Conservation (phyloP, 768 basidiomycete species). For the Russula ochroleuca region DNA sequence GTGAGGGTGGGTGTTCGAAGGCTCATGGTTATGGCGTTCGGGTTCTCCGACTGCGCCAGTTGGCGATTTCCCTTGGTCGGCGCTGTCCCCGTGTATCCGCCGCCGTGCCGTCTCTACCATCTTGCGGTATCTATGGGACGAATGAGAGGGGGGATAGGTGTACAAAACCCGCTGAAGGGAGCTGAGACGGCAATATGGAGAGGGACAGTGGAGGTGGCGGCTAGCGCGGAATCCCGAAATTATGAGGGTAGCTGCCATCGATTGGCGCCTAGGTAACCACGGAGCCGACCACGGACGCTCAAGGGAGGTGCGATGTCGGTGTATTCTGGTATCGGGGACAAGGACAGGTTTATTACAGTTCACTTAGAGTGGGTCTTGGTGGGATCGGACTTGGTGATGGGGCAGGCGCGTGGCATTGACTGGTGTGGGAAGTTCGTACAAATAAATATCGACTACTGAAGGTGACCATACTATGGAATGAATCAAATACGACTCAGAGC, state of each 20-base stretch:
- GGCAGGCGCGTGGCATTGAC: background rate
- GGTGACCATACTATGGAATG: slow-evolving; percentile 6
- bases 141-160: background rate
- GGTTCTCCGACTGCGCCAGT: background rate
- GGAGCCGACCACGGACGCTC: background rate
- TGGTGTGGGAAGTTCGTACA: slow-evolving; percentile 4
- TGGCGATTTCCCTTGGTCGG: slow-evolving; percentile 8
- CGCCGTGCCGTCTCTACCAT: slow-evolving; percentile 5
- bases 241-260: slow-evolving; percentile 6
- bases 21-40: background rate
- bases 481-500: slow-evolving; percentile 8
- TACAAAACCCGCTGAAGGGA: background rate
- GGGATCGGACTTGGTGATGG: slow-evolving; percentile 1
- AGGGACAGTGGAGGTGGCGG: background rate
- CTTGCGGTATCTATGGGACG: background rate
- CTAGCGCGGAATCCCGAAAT: background rate
- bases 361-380: background rate
- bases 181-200: background rate
- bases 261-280: background rate
- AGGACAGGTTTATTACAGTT: background rate
- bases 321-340: background rate
- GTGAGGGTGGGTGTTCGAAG: slow-evolving; percentile 14
- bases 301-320: background rate
- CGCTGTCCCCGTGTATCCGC: slow-evolving; percentile 15
- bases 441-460: slow-evolving; percentile 17